phyloP scores from a whole-genome alignment of 495 filamentous ascomycete genomes.

The Penicillium maclennaniae region DNA sequence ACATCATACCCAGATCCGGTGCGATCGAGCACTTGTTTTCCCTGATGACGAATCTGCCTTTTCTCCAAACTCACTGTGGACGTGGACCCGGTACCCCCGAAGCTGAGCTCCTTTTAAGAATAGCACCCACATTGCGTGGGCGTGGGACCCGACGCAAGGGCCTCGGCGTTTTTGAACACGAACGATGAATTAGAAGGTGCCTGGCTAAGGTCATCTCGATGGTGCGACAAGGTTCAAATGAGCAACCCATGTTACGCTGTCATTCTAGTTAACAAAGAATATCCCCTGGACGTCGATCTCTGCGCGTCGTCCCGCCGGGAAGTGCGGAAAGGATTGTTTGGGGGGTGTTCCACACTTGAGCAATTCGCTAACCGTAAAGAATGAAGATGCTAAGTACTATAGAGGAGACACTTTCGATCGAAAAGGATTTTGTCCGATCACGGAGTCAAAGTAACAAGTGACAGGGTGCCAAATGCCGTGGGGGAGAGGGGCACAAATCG shows the following conservation, averaged over 20 bases:
- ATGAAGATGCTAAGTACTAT: not conserved
- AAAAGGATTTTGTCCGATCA: not conserved
- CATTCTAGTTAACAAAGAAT: constrained; percentile 12
- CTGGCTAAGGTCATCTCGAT: not conserved
- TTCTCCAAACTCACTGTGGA: too few species aligned
- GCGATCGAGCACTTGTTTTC: constrained; percentile 15
- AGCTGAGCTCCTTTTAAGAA: constrained; percentile 20
- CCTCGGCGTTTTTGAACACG: constrained; percentile 6
- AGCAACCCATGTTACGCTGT: not conserved
- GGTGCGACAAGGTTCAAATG: constrained; percentile 12
- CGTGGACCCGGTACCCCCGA: constrained; percentile 8
- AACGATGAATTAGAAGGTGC: not conserved
- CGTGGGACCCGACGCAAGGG: constrained; percentile 17
- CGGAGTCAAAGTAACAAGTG: not conserved
- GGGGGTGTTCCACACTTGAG: not conserved
- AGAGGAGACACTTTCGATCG: not conserved
- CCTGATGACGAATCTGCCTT: constrained; percentile 1
- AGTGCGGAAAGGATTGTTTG: not conserved
- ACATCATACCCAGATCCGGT: constrained; percentile 22
- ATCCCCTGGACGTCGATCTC: constrained; percentile 12
- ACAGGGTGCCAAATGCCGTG: not conserved
- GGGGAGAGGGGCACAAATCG: constrained; percentile 3
- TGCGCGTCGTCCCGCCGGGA: constrained; percentile 10
- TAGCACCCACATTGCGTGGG: constrained; percentile 18
- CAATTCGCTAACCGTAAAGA: not conserved